Evolutionary conservation across 1,284 basidiomycete genomes (phyloP), one percentile per base, ranked within the genome.

Genomic region (Boletellus sp.): DNA sequence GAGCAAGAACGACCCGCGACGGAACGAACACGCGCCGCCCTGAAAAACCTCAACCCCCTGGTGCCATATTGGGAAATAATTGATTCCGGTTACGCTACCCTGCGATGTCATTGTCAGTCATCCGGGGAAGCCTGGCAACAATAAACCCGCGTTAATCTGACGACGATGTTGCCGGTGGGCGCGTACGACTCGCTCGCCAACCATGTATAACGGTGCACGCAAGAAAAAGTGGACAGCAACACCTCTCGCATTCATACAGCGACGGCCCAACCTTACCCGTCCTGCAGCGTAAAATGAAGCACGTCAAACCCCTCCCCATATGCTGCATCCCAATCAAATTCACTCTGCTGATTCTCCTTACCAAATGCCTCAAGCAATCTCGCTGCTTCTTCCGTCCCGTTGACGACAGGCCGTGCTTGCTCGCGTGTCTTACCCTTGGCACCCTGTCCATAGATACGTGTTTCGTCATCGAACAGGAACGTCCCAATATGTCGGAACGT

Each of bases 401-500:
- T 66, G 13, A 81, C 68, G 21, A 85, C 78, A 25, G 64, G 57
- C 27, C 68, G 61, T 5, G 79, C 82, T 2, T 73, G 68, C 33
- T 70, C 75, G 43, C 60, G 69, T 14, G 69, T 77, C 70, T 87
- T 87, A 0, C 73, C 73, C 53, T 62, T 77, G 41, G 81, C 83
- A 1, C 85, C 86, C 55, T 85, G 83, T 0, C 86, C 86, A 54
- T 69, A 87, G 8, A 87, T 88, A 53, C 54, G 62, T 20, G 59
- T 66, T 47, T 72, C 68, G 47, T 77, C 73, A 25, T 57, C 58
- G 13, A 70, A 75, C 49, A 89, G 64, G 64, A 84, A 88, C 27
- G 87, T 88, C 33, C 82, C 84, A 38, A 89, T 89, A 46, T 74
- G 71, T 30, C 87, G 73, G 63, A 89, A 89, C 14, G 87, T 89